Evolutionary conservation across 306 rosid genomes (phyloP), one percentile per base, ranked within the genome.

Genomic region (Albizia julibrissin): DNA sequence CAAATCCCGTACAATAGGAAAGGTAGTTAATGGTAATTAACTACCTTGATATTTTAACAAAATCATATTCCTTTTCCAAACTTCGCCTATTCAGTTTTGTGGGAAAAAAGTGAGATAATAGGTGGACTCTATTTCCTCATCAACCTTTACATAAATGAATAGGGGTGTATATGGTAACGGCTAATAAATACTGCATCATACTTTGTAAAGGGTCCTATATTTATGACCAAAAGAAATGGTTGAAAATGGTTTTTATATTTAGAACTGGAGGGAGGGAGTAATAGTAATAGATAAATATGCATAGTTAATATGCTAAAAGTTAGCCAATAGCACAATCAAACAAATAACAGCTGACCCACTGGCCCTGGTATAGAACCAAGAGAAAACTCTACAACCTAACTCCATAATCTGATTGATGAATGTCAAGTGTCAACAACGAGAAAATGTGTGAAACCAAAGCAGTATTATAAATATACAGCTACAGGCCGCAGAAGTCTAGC

Each of bases 311-410:
- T 31, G 8, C 31, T 6, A 72, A 4, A 83, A 72, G 34, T 42
- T 73, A 58, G 52, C 42, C 72, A 79, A 64, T 7, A 37, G 40
- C 40, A 47, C 6, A 50, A 68, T 19, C 21, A 24, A 54, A 46
- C 79, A 86, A 52, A 65, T 47, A 15, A 27, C 65, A 67, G 47
- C 46, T 44, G 80, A 62, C 47, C 33, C 67, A 3, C 8, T 10
- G 34, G 33, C 26, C 67, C 18, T 10, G 34, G 33, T 12, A 29
- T 61, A 26, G 67, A 61, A 61, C 16, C 16, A 26, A 59, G 29
- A 61, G 67, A 61, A 24, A 1, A 61, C 64, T 10, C 66, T 22
- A 6, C 24, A 59, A 59, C 29, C 29, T 21, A 58, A 58, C 14
- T 61, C 16, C 6, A 6, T 26, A 61, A 61, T 61, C 67, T 4